phyloP scores from a whole-genome alignment of 768 basidiomycete species.

The Crepidotus variabilis region DNA sequence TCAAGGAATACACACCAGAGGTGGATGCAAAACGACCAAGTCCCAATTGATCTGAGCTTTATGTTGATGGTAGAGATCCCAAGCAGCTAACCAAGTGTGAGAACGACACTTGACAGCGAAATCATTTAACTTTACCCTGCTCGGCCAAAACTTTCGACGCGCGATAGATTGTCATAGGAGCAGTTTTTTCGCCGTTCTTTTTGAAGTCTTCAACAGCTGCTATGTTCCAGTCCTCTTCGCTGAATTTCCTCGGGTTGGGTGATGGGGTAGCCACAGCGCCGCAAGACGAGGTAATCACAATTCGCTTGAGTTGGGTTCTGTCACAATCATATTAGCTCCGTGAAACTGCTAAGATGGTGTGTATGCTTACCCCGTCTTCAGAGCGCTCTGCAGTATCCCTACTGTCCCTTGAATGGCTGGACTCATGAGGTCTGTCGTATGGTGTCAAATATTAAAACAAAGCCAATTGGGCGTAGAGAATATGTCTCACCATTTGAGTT shows the following conservation, averaged over 20 bases:
- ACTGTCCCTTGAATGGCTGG: slow-evolving; percentile 75
- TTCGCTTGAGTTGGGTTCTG: slow-evolving; percentile 52
- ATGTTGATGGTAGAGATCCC: slow-evolving; percentile 39
- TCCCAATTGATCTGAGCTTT: slow-evolving; percentile 45
- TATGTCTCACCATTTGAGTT: slow-evolving; percentile 35
- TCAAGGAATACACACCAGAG: slow-evolving; percentile 32
- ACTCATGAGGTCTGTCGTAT: slow-evolving; percentile 33
- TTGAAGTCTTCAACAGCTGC: slow-evolving; percentile 39
- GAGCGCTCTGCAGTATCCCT: slow-evolving; percentile 54
- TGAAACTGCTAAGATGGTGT: not conserved
- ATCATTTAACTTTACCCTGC: slow-evolving; percentile 30
- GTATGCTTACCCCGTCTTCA: slow-evolving; percentile 45
- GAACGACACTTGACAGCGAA: not conserved
- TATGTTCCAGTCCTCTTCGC: slow-evolving; percentile 63
- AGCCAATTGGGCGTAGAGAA: too few species aligned
- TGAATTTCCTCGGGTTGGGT: slow-evolving; percentile 28
- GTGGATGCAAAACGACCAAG: slow-evolving; percentile 50
- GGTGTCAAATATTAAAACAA: too few species aligned
- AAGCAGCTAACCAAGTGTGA: slow-evolving; percentile 29
- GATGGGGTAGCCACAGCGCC: slow-evolving; percentile 37
- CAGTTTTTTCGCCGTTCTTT: slow-evolving; percentile 42
- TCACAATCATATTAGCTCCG: not conserved
- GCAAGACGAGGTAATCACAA: slow-evolving; percentile 66
- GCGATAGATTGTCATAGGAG: slow-evolving; percentile 42
- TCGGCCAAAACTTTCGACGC: slow-evolving; percentile 69